Conservation (phyloP, 495 filamentous ascomycete species). For the Ramalina intermedia region DNA sequence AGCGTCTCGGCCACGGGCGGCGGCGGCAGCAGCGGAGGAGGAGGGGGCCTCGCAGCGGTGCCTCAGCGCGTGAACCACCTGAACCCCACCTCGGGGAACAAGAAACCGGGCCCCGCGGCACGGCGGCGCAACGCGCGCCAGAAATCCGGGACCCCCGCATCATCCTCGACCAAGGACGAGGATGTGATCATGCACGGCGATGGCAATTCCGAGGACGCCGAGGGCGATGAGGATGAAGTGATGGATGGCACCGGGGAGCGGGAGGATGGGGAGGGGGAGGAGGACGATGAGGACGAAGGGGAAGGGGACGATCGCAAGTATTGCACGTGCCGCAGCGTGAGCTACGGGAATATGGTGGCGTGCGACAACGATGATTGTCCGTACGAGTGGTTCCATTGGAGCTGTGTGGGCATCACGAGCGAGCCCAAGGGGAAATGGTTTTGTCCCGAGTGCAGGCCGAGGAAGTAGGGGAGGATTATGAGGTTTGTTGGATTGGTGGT, state of each 20-base stretch:
- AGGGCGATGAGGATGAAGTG: slow-evolving; percentile 27
- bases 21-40: slow-evolving; percentile 10
- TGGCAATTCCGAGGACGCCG: slow-evolving; percentile 12
- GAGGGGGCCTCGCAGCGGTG: slow-evolving; percentile 62
- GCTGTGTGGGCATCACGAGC: slow-evolving; percentile 74
- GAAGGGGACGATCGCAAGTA: slow-evolving; percentile 84
- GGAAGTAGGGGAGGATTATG: slow-evolving; percentile 28
- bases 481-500: not conserved
- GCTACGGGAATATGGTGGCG: slow-evolving; percentile 94
- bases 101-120: slow-evolving; percentile 23
- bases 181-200: slow-evolving; percentile 5
- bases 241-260: slow-evolving; percentile 11
- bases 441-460: slow-evolving; percentile 66
- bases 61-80: slow-evolving; percentile 46
- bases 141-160: slow-evolving; percentile 23
- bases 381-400: slow-evolving; percentile 98
- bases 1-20: slow-evolving; percentile 25
- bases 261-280: slow-evolving; percentile 35
- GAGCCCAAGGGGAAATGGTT: slow-evolving; percentile 90
- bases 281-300: slow-evolving; percentile 64
- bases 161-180: slow-evolving; percentile 2
- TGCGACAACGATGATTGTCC: slow-evolving; percentile 89
- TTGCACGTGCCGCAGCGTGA: slow-evolving; percentile 83
- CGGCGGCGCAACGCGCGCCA: slow-evolving; percentile 29
- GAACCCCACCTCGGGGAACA: slow-evolving; percentile 30